Evolutionary conservation across 768 basidiomycete genomes (phyloP).

Genomic region (Auriscalpium microsporum): DNA sequence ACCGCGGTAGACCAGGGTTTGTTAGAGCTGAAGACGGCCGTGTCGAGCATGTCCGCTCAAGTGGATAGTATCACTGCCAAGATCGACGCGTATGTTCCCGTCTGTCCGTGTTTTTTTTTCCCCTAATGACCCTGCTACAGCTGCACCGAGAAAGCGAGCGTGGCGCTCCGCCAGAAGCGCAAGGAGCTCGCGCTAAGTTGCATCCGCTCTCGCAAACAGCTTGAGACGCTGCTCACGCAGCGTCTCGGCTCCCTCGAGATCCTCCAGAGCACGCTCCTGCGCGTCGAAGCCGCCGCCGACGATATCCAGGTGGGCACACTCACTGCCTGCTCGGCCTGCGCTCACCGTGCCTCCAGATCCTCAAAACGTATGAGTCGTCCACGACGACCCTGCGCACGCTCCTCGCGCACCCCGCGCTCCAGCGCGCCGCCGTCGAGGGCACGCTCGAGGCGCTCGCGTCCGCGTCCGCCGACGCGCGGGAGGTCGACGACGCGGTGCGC

Average conservation of each 20-base stretch:
- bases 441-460: constrained; percentile 86
- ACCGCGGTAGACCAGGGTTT: constrained; percentile 78
- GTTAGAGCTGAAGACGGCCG: constrained; percentile 67
- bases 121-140: constrained; percentile 31
- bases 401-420: constrained; percentile 72
- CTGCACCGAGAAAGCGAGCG: constrained; percentile 55
- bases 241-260: constrained; percentile 67
- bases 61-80: constrained; percentile 58
- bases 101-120: neutral
- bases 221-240: constrained; percentile 71
- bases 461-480: constrained; percentile 72
- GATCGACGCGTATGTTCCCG: constrained; percentile 56
- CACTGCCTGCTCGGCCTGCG: neutral
- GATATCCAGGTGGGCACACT: constrained; percentile 69
- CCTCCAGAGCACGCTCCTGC: constrained; percentile 66
- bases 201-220: constrained; percentile 71
- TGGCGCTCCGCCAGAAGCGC: constrained; percentile 58
- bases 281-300: constrained; percentile 83
- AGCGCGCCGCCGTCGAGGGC: constrained; percentile 68
- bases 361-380: constrained; percentile 80
- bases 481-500: constrained; percentile 72
- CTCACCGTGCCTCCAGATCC: constrained; percentile 43
- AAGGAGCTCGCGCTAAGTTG: constrained; percentile 68
- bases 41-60: constrained; percentile 59
- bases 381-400: constrained; percentile 68